These are phyloP conservation scores for Asclepias syriaca DNA, from an alignment of 257 asterid genomes.

Conservation along the genomic window DNA sequence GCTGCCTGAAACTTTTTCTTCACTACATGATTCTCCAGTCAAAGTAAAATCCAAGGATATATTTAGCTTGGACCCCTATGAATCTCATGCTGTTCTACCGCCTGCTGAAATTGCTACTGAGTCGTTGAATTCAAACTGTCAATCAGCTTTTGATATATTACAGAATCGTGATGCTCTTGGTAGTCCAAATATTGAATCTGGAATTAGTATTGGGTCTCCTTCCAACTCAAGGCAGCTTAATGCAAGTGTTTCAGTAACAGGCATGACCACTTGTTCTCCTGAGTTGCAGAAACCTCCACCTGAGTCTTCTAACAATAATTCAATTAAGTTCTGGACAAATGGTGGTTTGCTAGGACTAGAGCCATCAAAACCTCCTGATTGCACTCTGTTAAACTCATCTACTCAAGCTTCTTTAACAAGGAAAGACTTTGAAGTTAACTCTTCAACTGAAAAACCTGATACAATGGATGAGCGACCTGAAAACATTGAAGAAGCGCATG, in stretches of 20 bases:
- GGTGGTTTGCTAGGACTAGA: slow-evolving; percentile 94
- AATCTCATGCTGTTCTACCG: slow-evolving; percentile 27
- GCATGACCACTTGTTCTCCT: slow-evolving; percentile 24
- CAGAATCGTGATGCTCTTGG: slow-evolving; percentile 26
- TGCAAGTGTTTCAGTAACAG: slow-evolving; percentile 23
- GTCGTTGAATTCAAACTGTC: slow-evolving; percentile 26
- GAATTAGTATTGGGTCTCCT: slow-evolving; percentile 24
- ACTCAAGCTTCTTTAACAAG: slow-evolving; percentile 27
- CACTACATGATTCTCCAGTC: slow-evolving; percentile 10
- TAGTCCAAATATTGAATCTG: slow-evolving; percentile 33
- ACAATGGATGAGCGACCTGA: slow-evolving; percentile 24
- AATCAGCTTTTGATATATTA: slow-evolving; percentile 24
- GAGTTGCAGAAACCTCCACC: slow-evolving; percentile 46
- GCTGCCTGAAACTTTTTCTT: slow-evolving; percentile 17
- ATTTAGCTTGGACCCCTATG: slow-evolving; percentile 22
- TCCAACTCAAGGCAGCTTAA: slow-evolving; percentile 25
- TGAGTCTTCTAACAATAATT: slow-evolving; percentile 40
- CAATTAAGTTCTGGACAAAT: slow-evolving; percentile 86
- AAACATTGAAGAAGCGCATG: slow-evolving; percentile 25
- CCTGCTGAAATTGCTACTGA: slow-evolving; percentile 37
- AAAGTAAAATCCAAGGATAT: slow-evolving; percentile 9
- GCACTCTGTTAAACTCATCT: slow-evolving; percentile 30
- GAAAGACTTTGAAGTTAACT: slow-evolving; percentile 26
- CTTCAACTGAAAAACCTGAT: slow-evolving; percentile 28
- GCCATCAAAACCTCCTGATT: slow-evolving; percentile 97